Evolutionary conservation across 345 rosid species (phyloP).

Genomic region (Lagerstroemia speciosa): DNA sequence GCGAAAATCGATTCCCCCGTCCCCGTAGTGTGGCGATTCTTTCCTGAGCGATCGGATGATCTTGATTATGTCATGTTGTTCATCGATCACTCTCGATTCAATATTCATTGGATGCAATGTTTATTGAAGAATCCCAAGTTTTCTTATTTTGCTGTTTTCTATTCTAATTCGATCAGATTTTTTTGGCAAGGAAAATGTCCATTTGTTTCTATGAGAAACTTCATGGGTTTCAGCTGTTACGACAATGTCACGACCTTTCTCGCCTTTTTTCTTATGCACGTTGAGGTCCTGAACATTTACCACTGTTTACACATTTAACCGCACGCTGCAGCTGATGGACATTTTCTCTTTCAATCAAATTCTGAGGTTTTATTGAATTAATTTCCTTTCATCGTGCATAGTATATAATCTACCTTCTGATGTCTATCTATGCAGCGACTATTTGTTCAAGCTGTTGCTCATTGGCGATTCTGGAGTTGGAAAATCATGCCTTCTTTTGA

Average conservation of each 20-base stretch:
- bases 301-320: not conserved
- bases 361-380: not conserved
- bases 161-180: not conserved
- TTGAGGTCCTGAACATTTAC: not conserved
- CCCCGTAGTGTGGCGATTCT: too few relatives aligned
- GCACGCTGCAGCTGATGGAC: not conserved
- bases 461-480: slow-evolving; percentile 48
- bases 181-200: not conserved
- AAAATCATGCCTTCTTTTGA: slow-evolving; percentile 38
- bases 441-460: slow-evolving; percentile 39
- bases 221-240: not conserved
- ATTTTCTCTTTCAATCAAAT: not conserved
- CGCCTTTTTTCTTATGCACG: not conserved
- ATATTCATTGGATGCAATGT: not conserved
- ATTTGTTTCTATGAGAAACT: not conserved
- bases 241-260: not conserved
- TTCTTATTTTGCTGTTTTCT: not conserved
- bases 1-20: too few relatives aligned
- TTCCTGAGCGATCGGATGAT: too few relatives aligned
- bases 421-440: slow-evolving; percentile 32
- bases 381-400: not conserved
- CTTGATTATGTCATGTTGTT: not conserved
- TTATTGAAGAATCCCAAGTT: not conserved
- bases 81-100: not conserved
- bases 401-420: not conserved